phyloP scores from a whole-genome alignment of 441 rosid genomes.

The Pelargonium cotyledonis region DNA sequence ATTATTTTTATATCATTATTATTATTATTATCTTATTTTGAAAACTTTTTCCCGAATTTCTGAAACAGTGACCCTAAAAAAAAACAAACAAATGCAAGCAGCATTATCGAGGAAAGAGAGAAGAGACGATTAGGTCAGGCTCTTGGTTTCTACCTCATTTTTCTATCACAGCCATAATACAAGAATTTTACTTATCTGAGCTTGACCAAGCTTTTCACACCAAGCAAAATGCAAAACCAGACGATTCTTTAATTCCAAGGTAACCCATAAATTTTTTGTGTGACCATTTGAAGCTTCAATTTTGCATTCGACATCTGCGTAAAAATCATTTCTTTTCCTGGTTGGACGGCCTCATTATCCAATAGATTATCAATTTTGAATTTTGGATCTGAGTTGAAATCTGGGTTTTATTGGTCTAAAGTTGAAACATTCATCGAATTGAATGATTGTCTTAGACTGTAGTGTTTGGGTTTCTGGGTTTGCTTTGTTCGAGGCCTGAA shows the following conservation, averaged over 20 bases:
- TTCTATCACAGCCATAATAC: neutral
- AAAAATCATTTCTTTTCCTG: neutral
- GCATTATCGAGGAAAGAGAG: neutral
- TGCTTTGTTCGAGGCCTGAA: conserved; percentile 18
- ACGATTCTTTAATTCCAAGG: neutral
- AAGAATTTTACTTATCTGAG: neutral
- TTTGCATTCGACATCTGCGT: neutral
- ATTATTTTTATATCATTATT: no score
- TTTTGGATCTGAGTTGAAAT: conserved; percentile 29
- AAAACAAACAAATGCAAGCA: neutral
- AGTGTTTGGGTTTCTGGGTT: conserved; percentile 20
- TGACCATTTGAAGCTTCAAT: neutral
- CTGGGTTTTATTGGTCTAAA: conserved; percentile 18
- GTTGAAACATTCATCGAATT: no score
- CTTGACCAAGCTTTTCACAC: neutral
- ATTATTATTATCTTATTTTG: no score
- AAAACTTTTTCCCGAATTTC: neutral
- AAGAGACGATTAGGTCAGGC: neutral
- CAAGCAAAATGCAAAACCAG: neutral
- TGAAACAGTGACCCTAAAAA: neutral
- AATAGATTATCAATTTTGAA: conserved; percentile 15
- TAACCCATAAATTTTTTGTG: neutral
- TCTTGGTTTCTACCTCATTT: neutral
- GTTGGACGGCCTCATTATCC: neutral
- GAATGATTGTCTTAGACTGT: conserved; percentile 8